Percentiles rank a stretch among this genome's conserved stretches.
These are phyloP conservation scores for Wickerhamiella domercqiae DNA, from an alignment of 805 yeast genomes.

Conservation along the genomic window DNA sequence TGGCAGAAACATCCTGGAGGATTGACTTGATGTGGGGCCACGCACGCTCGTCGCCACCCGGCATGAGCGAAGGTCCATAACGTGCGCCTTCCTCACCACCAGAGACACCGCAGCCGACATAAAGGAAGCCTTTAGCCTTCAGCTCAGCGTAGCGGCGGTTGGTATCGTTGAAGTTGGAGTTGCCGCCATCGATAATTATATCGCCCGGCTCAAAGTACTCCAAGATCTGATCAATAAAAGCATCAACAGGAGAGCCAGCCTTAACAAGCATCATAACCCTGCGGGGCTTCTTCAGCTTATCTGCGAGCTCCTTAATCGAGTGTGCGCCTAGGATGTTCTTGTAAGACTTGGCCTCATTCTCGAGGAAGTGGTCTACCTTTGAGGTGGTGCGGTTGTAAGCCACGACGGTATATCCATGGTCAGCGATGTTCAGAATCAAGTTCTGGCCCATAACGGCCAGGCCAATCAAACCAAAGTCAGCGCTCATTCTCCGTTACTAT, in stretches of 20 bases:
- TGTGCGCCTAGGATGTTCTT: slow-evolving; percentile 91
- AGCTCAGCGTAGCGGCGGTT: slow-evolving; percentile 92
- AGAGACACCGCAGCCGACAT: slow-evolving; percentile 98
- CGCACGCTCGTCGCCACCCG: slow-evolving; percentile 96
- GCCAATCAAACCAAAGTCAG: slow-evolving; percentile 97
- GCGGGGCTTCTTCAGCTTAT: slow-evolving; percentile 92
- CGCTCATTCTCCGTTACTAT: too few species aligned
- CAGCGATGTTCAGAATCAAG: slow-evolving; percentile 93
- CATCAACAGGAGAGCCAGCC: slow-evolving; percentile 93
- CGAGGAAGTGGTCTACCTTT: slow-evolving; percentile 88
- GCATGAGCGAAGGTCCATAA: slow-evolving; percentile 98
- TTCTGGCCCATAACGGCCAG: slow-evolving; percentile 99
- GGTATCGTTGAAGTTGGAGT: slow-evolving; percentile 97
- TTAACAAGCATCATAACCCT: slow-evolving; percentile 85
- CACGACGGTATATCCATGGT: slow-evolving; percentile 95
- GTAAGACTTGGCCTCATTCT: slow-evolving; percentile 77
- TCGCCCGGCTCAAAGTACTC: slow-evolving; percentile 93
- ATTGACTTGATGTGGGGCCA: slow-evolving; percentile 97
- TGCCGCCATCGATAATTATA: slow-evolving; percentile 98
- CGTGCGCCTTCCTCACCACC: slow-evolving; percentile 99
- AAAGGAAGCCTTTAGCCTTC: slow-evolving; percentile 70
- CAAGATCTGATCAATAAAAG: slow-evolving; percentile 70
- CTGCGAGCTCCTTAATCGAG: slow-evolving; percentile 74
- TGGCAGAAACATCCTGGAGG: slow-evolving; percentile 92
- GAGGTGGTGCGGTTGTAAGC: slow-evolving; percentile 97